A percentile compares a stretch with the other conserved stretches of the same genome.
These are phyloP conservation scores for Ammopiptanthus mongolicus DNA, from an alignment of 306 rosid species.

Conservation along the genomic window DNA sequence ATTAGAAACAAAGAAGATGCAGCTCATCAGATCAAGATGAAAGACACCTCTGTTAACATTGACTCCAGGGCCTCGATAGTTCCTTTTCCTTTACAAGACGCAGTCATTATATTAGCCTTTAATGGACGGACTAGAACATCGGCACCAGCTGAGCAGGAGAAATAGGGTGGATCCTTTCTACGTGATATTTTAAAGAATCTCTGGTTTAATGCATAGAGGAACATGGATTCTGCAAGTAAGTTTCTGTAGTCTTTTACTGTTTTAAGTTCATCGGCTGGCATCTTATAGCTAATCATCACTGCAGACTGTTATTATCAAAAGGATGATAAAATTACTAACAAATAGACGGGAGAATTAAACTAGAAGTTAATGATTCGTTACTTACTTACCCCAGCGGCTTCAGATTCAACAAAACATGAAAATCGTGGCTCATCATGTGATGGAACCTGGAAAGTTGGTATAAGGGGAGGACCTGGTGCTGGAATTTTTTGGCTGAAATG, in stretches of 20 bases:
- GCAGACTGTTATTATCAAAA: slow-evolving; percentile 61
- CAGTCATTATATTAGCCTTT: slow-evolving; percentile 81
- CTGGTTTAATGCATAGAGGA: slow-evolving; percentile 79
- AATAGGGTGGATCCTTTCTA: slow-evolving; percentile 89
- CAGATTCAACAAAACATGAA: slow-evolving; percentile 95
- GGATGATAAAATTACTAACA: neutral
- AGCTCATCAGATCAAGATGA: slow-evolving; percentile 16
- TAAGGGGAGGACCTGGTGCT: slow-evolving; percentile 54
- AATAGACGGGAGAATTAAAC: neutral
- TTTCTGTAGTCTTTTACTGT: slow-evolving; percentile 83
- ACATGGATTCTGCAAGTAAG: slow-evolving; percentile 93
- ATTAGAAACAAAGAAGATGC: neutral
- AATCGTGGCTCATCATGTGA: slow-evolving; percentile 79
- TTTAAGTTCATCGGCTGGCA: slow-evolving; percentile 66
- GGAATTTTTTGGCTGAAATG: slow-evolving; percentile 75
- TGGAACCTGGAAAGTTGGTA: slow-evolving; percentile 68
- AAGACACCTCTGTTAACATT: slow-evolving; percentile 77
- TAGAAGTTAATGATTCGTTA: slow-evolving; percentile 17
- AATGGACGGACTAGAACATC: slow-evolving; percentile 80
- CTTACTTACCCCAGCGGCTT: slow-evolving; percentile 92
- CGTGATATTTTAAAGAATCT: slow-evolving; percentile 92
- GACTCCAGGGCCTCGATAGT: slow-evolving; percentile 79
- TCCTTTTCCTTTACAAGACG: slow-evolving; percentile 85
- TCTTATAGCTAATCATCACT: slow-evolving; percentile 93
- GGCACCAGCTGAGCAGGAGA: slow-evolving; percentile 86